A percentile compares a stretch with the other conserved stretches of the same genome.
phyloP scores from a whole-genome alignment of 2,329 filamentous ascomycete genomes.

The Zymoseptoria crescenta region DNA sequence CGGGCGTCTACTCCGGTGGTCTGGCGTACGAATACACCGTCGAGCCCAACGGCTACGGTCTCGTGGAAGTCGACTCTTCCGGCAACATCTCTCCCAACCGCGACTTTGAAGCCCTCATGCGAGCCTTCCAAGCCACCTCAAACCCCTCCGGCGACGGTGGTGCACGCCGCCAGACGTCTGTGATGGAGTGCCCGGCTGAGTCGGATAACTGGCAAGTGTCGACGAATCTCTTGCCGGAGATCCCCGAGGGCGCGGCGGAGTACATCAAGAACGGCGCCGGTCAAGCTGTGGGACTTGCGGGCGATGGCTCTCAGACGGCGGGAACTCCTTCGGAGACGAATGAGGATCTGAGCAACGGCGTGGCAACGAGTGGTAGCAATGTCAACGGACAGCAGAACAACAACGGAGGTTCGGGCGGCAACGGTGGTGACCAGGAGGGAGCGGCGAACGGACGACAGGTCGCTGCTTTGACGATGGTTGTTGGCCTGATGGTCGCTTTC shows the following conservation, averaged over 20 bases:
- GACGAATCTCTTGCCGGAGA: conserved; percentile 45
- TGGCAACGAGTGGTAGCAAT: conserved; percentile 13
- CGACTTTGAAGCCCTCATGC: conserved; percentile 56
- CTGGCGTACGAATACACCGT: conserved; percentile 90
- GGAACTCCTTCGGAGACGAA: no score
- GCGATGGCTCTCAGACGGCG: conserved; percentile 40
- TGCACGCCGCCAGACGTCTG: conserved; percentile 43
- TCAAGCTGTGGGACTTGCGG: conserved; percentile 46
- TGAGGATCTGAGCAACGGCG: conserved; percentile 32
- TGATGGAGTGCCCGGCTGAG: conserved; percentile 49
- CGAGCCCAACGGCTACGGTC: conserved; percentile 71
- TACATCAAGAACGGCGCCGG: conserved; percentile 53
- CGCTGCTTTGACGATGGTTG: conserved; percentile 25
- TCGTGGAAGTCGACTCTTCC: conserved; percentile 56
- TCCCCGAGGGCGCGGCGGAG: conserved; percentile 47
- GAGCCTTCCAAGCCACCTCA: conserved; percentile 42
- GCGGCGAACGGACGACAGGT: conserved; percentile 35
- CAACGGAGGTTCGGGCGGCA: conserved; percentile 9
- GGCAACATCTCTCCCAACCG: conserved; percentile 47
- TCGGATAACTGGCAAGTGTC: conserved; percentile 50
- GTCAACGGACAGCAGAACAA: conserved; percentile 7
- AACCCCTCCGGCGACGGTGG: conserved; percentile 51
- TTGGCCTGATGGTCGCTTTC: neutral
- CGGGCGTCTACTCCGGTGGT: conserved; percentile 82
- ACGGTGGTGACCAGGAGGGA: conserved; percentile 17